Conservation (phyloP, 768 basidiomycete genomes). For the Artomyces pyxidatus region DNA sequence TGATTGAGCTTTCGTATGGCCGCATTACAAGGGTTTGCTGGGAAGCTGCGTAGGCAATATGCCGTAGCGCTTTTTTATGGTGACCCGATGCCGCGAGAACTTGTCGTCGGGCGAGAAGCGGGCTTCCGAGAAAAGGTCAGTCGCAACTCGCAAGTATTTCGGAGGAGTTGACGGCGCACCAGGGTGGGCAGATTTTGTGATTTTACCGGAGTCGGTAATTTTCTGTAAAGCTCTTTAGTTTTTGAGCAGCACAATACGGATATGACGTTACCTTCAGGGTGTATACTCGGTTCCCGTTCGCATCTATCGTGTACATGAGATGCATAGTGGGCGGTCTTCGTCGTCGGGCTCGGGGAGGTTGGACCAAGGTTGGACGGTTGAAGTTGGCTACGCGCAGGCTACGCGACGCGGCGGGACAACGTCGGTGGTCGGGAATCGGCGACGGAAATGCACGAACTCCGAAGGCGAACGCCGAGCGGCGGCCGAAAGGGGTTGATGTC, state of each 20-base stretch:
- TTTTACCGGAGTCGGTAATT: conserved; percentile 67
- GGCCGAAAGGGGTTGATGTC: too few relatives aligned
- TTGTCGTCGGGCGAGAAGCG: conserved; percentile 99
- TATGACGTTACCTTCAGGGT: conserved; percentile 73
- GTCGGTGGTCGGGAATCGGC: too few relatives aligned
- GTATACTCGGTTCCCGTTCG: conserved; percentile 73
- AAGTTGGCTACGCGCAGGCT: too few relatives aligned
- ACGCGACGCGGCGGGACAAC: too few relatives aligned
- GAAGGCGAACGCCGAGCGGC: too few relatives aligned
- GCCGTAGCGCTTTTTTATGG: conserved; percentile 88
- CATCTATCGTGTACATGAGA: conserved; percentile 89
- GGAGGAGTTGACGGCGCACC: conserved; percentile 40
- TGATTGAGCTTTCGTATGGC: too few relatives aligned
- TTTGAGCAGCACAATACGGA: not conserved
- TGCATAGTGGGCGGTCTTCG: conserved; percentile 58
- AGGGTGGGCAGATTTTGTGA: conserved; percentile 95
- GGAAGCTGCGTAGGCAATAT: conserved; percentile 89
- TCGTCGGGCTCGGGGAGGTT: too few relatives aligned
- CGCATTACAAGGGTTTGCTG: conserved; percentile 66
- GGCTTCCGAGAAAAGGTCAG: conserved; percentile 37
- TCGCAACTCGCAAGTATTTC: not conserved
- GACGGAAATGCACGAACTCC: too few relatives aligned
- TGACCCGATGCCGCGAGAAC: conserved; percentile 95
- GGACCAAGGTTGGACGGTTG: too few relatives aligned
- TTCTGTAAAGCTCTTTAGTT: conserved; percentile 48